Evolutionary conservation across 169 alveolate genomes (phyloP), one percentile per base, ranked within the genome.

Genomic region (Plasmodium chabaudi): DNA sequence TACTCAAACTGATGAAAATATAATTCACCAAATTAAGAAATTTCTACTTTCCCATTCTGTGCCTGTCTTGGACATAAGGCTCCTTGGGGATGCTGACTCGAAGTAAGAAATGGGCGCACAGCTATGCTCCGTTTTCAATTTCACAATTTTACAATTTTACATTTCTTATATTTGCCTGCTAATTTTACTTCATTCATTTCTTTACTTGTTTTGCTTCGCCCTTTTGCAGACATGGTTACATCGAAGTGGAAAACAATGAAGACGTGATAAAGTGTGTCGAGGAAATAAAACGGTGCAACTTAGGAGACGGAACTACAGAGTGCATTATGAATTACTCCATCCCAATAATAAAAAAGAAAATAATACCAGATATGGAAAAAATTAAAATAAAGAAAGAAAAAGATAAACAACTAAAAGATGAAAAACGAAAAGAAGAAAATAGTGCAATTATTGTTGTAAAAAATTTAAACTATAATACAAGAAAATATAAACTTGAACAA

Each of bases 291-390:
- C 42, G 42, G 42, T 34, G 42, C 42, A 19, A 15, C 87, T 23
- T 93, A n/a, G 56, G 75, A 25, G 64, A 72, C 10, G 68, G 89
- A 9, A 57, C 46, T 2, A 23, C 61, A 5, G 67, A 87, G 7
- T 72, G 73, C 13, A n/a, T 23, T 13, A 56, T 93, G 27, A 46
- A 71, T 27, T 86, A 91, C 10, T 63, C 87, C n/a, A 44, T 89
- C 46, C 93, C 88, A 39, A 88, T 75, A 61, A 86, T 93, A 5
- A 88, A 87, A 23, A 91, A 91, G 61, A 90, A 90, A 34, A 91
- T 71, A 12, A 69, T 88, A n/a, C 93, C 93, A 3, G 87, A 93
- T 21, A 73, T 87, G 2, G 94, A 93, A 19, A 93, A 91, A 87
- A 79, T 93, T 15, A 77, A 91, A 21, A 73, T 69, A 27, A 61